phyloP scores from a whole-genome alignment of 768 basidiomycete species.

The Pisolithus microcarpus region DNA sequence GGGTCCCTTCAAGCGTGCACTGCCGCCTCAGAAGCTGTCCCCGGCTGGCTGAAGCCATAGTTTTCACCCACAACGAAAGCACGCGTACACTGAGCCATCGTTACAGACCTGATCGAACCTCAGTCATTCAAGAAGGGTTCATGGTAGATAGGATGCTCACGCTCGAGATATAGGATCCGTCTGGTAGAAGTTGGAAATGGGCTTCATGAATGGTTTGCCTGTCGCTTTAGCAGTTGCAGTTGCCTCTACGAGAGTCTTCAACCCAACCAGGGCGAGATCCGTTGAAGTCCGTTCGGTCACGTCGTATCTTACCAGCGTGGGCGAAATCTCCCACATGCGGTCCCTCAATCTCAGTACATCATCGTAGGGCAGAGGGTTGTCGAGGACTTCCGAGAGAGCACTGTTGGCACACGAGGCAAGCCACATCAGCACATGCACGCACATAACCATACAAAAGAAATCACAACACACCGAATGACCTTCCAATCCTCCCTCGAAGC shows the following conservation, averaged over 20 bases:
- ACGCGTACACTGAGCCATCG: constrained; percentile 91
- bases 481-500: constrained; percentile 97
- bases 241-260: constrained; percentile 47
- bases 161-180: constrained; percentile 93
- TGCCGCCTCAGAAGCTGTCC: constrained; percentile 35
- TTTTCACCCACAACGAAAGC: constrained; percentile 76
- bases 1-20: constrained; percentile 33
- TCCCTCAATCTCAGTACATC: constrained; percentile 78
- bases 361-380: constrained; percentile 79
- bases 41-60: constrained; percentile 45
- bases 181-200: constrained; percentile 90
- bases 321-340: constrained; percentile 95
- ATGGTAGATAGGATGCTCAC: constrained; percentile 40
- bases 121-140: not conserved
- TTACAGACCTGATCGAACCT: constrained; percentile 58
- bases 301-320: constrained; percentile 83
- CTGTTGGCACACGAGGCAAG: constrained; percentile 29
- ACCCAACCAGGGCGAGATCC: constrained; percentile 64
- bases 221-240: constrained; percentile 50
- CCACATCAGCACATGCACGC: not conserved
- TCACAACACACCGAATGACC: constrained; percentile 65
- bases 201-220: constrained; percentile 63
- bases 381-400: constrained; percentile 86
- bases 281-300: constrained; percentile 66
- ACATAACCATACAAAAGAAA: not conserved